Percentiles rank a stretch among this genome's conserved stretches.
Conservation (phyloP, 768 basidiomycete species). For the Omphalotus guepiniiformis region DNA sequence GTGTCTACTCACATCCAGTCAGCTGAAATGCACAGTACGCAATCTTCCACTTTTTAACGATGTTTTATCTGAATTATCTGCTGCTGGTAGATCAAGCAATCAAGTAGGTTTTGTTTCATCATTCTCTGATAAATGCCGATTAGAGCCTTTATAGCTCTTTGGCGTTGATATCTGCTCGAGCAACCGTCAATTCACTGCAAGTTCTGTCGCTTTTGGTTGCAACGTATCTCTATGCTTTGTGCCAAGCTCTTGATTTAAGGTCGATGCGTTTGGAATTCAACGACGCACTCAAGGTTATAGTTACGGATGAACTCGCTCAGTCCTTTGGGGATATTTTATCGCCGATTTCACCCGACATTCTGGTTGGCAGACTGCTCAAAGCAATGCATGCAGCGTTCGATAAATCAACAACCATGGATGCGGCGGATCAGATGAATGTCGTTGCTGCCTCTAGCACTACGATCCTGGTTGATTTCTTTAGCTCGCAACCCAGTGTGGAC, state of each 20-base stretch:
- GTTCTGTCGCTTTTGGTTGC: slow-evolving; percentile 71
- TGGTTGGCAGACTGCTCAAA: slow-evolving; percentile 29
- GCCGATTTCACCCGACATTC: too few species aligned
- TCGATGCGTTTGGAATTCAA: slow-evolving; percentile 67
- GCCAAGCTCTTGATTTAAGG: slow-evolving; percentile 85
- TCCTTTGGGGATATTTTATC: slow-evolving; percentile 33
- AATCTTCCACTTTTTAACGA: background rate
- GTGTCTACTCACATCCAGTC: slow-evolving; percentile 83
- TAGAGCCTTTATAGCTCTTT: slow-evolving; percentile 53
- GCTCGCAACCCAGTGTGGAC: background rate
- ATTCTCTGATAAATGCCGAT: slow-evolving; percentile 11
- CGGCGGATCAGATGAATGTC: slow-evolving; percentile 56
- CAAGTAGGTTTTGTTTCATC: slow-evolving; percentile 50
- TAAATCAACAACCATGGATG: slow-evolving; percentile 67
- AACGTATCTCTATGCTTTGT: slow-evolving; percentile 69
- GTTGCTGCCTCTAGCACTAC: slow-evolving; percentile 56
- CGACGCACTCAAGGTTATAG: slow-evolving; percentile 41
- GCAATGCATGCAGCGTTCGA: slow-evolving; percentile 56
- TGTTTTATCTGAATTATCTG: too few species aligned
- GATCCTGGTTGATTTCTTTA: slow-evolving; percentile 39
- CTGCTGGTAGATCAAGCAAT: slow-evolving; percentile 90
- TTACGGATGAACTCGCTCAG: slow-evolving; percentile 43
- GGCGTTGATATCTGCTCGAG: slow-evolving; percentile 78
- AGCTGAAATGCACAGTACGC: slow-evolving; percentile 75
- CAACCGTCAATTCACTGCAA: slow-evolving; percentile 74